Evolutionary conservation across 177 flowering plant genomes (phyloP), one percentile per base, ranked within the genome.

Genomic region (Vitis hybrid): DNA sequence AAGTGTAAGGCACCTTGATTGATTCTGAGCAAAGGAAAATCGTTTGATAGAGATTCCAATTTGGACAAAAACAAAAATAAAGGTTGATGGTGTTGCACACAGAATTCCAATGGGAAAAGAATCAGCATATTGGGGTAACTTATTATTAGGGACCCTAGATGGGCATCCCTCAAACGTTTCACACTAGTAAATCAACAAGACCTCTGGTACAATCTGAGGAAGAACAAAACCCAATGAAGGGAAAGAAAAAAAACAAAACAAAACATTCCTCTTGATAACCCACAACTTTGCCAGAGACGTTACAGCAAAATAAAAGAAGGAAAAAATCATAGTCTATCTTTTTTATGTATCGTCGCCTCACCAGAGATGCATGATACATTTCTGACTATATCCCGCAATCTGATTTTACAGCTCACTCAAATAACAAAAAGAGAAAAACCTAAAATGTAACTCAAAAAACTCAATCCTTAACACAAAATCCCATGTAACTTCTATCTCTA

Each of bases 321-420:
- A 75, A 67, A 70, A 19, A 56, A 63, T 51, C 13, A 4, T 13
- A 71, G 71, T 71, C 74, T 79, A 54, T 76, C 55, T 72, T 62
- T 34, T 59, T 74, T 75, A 21, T 66, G 78, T 66, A 77, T 75
- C 71, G 57, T 73, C 48, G 67, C 79, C 80, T 73, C 81, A 65
- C 78, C 66, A 70, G 75, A 77, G 83, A 84, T 75, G 82, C 79
- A 71, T 70, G 80, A 79, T 80, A 81, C 84, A 77, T 66, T 73
- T 73, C 75, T 73, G 68, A 72, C 82, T 82, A 78, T 80, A 77
- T 75, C 73, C 86, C 85, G 87, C 78, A 84, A 80, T 77, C 84
- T 74, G 85, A 82, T 80, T 80, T 74, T 82, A 82, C 85, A 84
- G 67, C 85, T 81, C 88, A 81, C 80, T 79, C 82, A 77, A 76